Evolutionary conservation across 805 yeast species (phyloP).

Genomic region (Candida vaughaniae): DNA sequence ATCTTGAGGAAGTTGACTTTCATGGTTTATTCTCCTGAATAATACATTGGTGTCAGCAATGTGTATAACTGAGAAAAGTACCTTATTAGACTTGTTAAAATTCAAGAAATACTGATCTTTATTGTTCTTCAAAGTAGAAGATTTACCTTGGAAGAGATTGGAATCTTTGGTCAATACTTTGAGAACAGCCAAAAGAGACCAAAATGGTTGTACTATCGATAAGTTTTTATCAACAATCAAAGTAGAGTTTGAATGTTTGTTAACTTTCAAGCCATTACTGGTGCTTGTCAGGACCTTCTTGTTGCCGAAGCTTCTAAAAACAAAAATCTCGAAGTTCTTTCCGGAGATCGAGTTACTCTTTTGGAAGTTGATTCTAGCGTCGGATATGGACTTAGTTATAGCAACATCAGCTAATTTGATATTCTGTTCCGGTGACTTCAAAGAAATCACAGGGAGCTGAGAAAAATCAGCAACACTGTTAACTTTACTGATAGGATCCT

Average conservation of each 20-base stretch:
- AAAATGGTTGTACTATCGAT: conserved; percentile 35
- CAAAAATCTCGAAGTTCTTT: conserved; percentile 16
- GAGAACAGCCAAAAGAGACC: conserved; percentile 42
- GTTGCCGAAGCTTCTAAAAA: conserved; percentile 10
- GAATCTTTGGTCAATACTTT: conserved; percentile 31
- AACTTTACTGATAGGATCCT: conserved; percentile 3
- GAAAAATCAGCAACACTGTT: not conserved
- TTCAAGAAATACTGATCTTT: not conserved
- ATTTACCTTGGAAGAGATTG: conserved; percentile 28
- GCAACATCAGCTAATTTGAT: conserved; percentile 9
- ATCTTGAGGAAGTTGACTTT: conserved; percentile 1
- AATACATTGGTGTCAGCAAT: conserved; percentile 32
- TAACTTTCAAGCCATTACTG: conserved; percentile 7
- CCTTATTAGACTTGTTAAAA: not conserved
- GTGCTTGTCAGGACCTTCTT: not conserved
- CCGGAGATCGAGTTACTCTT: conserved; percentile 10
- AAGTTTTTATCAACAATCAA: conserved; percentile 12
- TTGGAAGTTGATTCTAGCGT: conserved; percentile 7
- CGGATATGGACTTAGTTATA: conserved; percentile 8
- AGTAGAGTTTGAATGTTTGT: conserved; percentile 13
- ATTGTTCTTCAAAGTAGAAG: not conserved
- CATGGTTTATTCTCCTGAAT: conserved; percentile 20
- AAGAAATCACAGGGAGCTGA: conserved; percentile 10
- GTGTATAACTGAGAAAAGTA: conserved; percentile 13
- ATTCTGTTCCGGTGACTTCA: conserved; percentile 4